A percentile compares a stretch with the other conserved stretches of the same genome.
Evolutionary conservation across 2,329 filamentous ascomycete species (phyloP).

Genomic region (Simplicillium sp.): DNA sequence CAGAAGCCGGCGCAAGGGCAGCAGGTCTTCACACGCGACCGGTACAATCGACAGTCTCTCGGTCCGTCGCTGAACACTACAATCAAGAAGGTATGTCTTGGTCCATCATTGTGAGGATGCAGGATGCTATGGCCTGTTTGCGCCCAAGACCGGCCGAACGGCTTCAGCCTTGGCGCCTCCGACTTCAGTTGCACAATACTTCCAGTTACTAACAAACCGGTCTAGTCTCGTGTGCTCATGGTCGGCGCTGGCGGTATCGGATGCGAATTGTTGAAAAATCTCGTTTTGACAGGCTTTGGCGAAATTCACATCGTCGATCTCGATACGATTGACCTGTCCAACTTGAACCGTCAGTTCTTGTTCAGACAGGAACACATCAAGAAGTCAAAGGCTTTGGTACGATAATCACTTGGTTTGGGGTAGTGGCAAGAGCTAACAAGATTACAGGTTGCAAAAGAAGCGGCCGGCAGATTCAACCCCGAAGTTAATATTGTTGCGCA

Average conservation of each 20-base stretch:
- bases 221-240: conserved; percentile 79
- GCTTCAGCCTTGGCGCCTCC: too few species aligned
- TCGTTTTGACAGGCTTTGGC: conserved; percentile 84
- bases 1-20: conserved; percentile 14
- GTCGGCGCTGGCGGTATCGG: conserved; percentile 96
- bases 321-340: conserved; percentile 96
- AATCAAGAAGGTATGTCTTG: conserved; percentile 53
- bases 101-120: background rate
- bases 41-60: conserved; percentile 55
- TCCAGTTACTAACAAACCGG: too few species aligned
- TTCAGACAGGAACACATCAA: conserved; percentile 97
- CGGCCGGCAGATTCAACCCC: conserved; percentile 83
- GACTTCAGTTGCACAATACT: too few species aligned
- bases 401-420: conserved; percentile 16
- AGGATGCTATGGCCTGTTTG: conserved; percentile 2
- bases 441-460: conserved; percentile 77
- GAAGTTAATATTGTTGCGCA: conserved; percentile 78
- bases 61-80: conserved; percentile 52
- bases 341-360: conserved; percentile 94
- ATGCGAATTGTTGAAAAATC: conserved; percentile 94
- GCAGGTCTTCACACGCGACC: conserved; percentile 33
- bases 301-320: conserved; percentile 94
- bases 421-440: conserved; percentile 1
- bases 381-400: conserved; percentile 84
- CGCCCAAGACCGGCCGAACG: background rate